phyloP scores from a whole-genome alignment of 2,329 filamentous ascomycete species.

The Aspergillus unguis region DNA sequence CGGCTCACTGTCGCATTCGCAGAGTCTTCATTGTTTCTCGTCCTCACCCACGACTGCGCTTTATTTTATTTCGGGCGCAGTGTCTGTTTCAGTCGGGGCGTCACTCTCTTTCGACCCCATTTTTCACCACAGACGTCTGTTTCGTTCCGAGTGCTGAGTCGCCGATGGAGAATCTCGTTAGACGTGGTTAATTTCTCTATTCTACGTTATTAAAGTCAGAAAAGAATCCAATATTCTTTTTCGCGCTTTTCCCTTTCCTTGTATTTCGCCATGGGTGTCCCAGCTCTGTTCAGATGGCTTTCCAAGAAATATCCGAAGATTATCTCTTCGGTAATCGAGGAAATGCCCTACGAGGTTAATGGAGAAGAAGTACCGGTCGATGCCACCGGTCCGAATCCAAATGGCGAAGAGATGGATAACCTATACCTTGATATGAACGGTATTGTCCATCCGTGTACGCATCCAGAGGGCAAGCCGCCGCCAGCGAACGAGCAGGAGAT shows the following conservation, averaged over 20 bases:
- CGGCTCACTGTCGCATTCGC: constrained; percentile 14
- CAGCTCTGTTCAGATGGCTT: constrained; percentile 92
- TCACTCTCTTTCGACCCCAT: neutral
- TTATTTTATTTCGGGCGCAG: constrained; percentile 1
- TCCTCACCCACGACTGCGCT: constrained; percentile 7
- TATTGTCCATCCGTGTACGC: constrained; percentile 97
- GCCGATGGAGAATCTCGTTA: constrained; percentile 18
- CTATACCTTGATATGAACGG: constrained; percentile 99
- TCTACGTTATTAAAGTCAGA: constrained; percentile 7
- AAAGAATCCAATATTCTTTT: constrained; percentile 8
- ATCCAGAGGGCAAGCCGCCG: constrained; percentile 88
- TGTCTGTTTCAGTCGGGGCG: neutral
- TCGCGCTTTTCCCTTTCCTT: constrained; percentile 2
- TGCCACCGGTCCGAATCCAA: constrained; percentile 80
- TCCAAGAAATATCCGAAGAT: constrained; percentile 98
- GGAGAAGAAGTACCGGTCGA: constrained; percentile 82
- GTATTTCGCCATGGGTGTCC: constrained; percentile 72
- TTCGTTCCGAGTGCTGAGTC: constrained; percentile 4
- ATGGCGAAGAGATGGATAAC: constrained; percentile 97
- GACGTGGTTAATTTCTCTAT: constrained; percentile 10
- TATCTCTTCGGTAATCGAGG: constrained; percentile 85
- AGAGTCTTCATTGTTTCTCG: constrained; percentile 17
- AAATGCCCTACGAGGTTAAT: constrained; percentile 76
- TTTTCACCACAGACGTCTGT: neutral
- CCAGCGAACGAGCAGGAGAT: constrained; percentile 96